Evolutionary conservation across 805 yeast species (phyloP).

Genomic region (Lachancea fermentati): DNA sequence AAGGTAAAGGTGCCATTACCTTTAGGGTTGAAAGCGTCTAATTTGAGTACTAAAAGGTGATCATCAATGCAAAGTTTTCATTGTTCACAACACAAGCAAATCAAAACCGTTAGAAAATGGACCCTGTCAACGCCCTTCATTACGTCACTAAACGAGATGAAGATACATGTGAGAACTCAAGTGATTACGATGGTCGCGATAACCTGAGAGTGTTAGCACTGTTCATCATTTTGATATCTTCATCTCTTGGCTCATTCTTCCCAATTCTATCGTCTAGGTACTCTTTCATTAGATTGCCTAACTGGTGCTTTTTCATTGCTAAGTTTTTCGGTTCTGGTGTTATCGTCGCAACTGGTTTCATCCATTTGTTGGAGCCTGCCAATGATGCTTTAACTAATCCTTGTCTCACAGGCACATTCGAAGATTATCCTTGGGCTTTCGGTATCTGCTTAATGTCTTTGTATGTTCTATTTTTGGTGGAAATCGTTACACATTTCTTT

Average conservation of each 20-base stretch:
- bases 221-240: constrained; percentile 54
- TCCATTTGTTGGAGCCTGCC: constrained; percentile 66
- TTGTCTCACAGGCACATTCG: constrained; percentile 47
- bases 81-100: no score
- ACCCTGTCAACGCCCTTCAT: neutral
- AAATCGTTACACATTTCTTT: constrained; percentile 40
- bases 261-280: constrained; percentile 57
- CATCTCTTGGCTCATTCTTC: constrained; percentile 54
- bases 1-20: neutral
- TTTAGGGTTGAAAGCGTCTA: neutral
- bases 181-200: constrained; percentile 40
- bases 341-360: constrained; percentile 74
- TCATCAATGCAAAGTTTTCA: no score
- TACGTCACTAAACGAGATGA: neutral
- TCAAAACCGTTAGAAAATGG: neutral
- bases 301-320: constrained; percentile 59
- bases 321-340: constrained; percentile 83
- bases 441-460: constrained; percentile 47
- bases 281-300: constrained; percentile 42
- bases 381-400: constrained; percentile 46
- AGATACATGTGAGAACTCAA: constrained; percentile 12
- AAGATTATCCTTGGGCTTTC: constrained; percentile 51
- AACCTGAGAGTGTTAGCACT: constrained; percentile 49
- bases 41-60: neutral
- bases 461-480: constrained; percentile 43